Percentiles rank a stretch among this genome's conserved stretches.
Evolutionary conservation across 257 asterid species (phyloP).

Genomic region (Scutellaria minor): DNA sequence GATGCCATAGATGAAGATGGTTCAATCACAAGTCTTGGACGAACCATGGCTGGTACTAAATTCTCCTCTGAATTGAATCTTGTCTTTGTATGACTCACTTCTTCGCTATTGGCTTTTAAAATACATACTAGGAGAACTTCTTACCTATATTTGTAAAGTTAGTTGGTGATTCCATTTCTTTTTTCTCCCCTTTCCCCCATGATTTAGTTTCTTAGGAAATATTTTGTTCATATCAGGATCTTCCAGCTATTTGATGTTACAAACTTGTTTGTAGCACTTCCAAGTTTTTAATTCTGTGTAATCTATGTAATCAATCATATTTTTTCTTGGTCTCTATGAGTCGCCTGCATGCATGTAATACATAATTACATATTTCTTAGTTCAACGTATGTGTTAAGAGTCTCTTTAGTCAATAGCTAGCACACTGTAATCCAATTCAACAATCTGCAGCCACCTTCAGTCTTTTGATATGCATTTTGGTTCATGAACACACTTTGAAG

Average conservation of each 20-base stretch:
- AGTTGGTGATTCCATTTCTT: background rate
- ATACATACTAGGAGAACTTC: background rate
- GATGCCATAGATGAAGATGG: slow-evolving; percentile 93
- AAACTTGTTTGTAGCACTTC: background rate
- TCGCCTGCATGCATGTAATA: background rate
- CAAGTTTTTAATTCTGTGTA: background rate
- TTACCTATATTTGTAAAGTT: background rate
- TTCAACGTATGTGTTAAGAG: background rate
- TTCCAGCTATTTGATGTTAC: background rate
- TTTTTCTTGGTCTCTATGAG: background rate
- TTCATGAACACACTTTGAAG: background rate
- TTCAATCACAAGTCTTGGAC: slow-evolving; percentile 76
- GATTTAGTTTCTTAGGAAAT: background rate
- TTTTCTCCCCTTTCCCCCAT: background rate
- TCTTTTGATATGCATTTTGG: background rate
- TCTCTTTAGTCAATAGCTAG: background rate
- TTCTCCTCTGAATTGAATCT: slow-evolving; percentile 23
- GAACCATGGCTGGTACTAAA: slow-evolving; percentile 80
- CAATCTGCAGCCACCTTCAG: background rate
- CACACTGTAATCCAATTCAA: slow-evolving; percentile 5
- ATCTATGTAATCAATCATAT: background rate
- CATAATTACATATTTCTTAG: background rate
- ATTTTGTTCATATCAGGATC: background rate
- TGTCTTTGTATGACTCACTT: background rate
- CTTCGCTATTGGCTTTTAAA: slow-evolving; percentile 1